A percentile compares a stretch with the other conserved stretches of the same genome.
Conservation (phyloP, 805 yeast species). For the Millerozyma acaciae region DNA sequence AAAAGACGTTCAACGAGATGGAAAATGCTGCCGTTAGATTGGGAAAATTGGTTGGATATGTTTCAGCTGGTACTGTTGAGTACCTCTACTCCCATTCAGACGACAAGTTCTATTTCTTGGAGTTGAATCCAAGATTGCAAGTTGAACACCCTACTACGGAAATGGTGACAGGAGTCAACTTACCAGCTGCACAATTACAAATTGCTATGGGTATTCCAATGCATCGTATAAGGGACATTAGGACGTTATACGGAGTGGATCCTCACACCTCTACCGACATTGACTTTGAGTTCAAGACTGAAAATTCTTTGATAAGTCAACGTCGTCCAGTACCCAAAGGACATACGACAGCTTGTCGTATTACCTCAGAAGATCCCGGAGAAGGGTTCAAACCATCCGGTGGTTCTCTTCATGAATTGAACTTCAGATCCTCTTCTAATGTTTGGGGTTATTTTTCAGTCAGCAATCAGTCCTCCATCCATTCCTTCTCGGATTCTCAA, state of each 20-base stretch:
- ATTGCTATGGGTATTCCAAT: constrained; percentile 99
- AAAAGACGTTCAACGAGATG: constrained; percentile 83
- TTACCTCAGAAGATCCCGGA: constrained; percentile 98
- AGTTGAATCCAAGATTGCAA: constrained; percentile 96
- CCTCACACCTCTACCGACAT: constrained; percentile 88
- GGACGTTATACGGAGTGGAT: constrained; percentile 91
- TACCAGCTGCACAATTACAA: constrained; percentile 98
- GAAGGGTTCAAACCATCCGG: constrained; percentile 99
- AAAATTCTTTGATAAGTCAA: constrained; percentile 70
- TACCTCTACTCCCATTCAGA: constrained; percentile 92
- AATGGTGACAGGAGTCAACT: constrained; percentile 97
- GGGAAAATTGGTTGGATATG: constrained; percentile 96
- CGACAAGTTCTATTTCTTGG: constrained; percentile 92
- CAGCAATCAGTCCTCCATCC: constrained; percentile 93
- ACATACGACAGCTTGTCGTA: constrained; percentile 98
- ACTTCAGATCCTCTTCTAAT: constrained; percentile 93
- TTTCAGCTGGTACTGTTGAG: constrained; percentile 98
- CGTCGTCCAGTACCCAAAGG: constrained; percentile 95
- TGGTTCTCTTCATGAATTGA: constrained; percentile 93
- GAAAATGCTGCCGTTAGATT: constrained; percentile 96
- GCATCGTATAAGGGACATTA: constrained; percentile 89
- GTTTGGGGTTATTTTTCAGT: constrained; percentile 99
- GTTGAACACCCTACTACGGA: constrained; percentile 99
- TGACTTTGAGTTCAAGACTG: constrained; percentile 82
- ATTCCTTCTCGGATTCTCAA: constrained; percentile 96